Base-by-base conservation (phyloP, 352 stramenopile genomes). In the Lagenidium sp. region DNA sequence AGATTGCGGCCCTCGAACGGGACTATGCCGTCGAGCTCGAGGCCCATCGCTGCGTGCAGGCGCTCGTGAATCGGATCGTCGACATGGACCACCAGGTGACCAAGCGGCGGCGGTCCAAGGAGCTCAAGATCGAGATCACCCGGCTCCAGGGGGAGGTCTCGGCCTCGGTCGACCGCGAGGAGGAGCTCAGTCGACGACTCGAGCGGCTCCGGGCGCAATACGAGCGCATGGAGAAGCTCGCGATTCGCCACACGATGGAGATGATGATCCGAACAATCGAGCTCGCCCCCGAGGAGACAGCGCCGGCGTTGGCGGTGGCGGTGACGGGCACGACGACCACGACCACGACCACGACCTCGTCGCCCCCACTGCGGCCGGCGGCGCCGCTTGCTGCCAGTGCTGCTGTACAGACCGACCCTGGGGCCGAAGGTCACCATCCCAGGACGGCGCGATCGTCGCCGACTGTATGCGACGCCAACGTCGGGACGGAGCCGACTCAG, bases 211-310 rank as follows among this genome's bases (percentile, higher is more conserved):
- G 13, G 26, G 29, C 52, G 8, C 47, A 57, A 7, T 73, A 70
- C 35, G 49, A 58, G 0, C 26, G 28, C 7, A 63, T 81, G 23
- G 67, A 85, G 21, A 43, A 50, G 19, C 45, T 60, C 22, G 56
- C 67, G 0, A 63, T 82, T 10, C 19, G 19, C 16, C 59, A 85
- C 25, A 71, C 72, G 4, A 48, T 85, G 6, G 50, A 78, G 23
- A 40, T 76, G 18, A 51, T 85, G 12, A 44, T 65, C 4, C 44
- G 62, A 11, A 65, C 68, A 0, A 34, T 82, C 4, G 68, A 84
- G 38, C n/a, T 57, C 11, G 25, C 21, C 5, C 39, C 29, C 3
- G 47, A 35, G 28, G 42, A 36, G 7, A 44, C 26, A 4, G 58
- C 37, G n/a, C 47, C 60, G 34, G 50, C 39, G 8, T 19, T 53